These are phyloP conservation scores for Aquilaria malaccensis DNA, from an alignment of 345 rosid species.

Conservation along the genomic window DNA sequence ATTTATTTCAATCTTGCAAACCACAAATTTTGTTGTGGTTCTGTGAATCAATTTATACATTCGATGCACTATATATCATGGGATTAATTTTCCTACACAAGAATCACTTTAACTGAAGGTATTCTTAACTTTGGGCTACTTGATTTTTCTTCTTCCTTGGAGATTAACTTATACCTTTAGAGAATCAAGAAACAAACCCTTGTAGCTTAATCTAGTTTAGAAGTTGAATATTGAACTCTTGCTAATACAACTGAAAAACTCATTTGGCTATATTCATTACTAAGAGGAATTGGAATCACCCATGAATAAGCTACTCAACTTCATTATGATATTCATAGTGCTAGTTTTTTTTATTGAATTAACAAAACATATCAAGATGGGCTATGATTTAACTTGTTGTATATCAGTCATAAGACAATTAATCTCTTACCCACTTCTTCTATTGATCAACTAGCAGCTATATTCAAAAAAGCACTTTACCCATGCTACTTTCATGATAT, in stretches of 20 bases:
- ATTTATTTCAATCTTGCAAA: neutral
- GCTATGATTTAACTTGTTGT: neutral
- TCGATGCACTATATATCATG: neutral
- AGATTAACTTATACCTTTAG: conserved; percentile 1
- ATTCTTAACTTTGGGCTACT: neutral
- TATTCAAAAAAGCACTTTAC: too few species aligned
- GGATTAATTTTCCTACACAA: neutral
- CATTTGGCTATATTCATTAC: neutral
- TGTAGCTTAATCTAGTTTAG: neutral
- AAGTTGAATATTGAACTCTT: neutral
- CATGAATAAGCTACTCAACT: neutral
- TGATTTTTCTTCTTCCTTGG: conserved; percentile 3
- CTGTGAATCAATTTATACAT: neutral
- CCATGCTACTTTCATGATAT: too few species aligned
- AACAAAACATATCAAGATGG: conserved; percentile 3
- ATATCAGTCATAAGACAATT: too few species aligned
- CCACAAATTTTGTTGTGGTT: neutral
- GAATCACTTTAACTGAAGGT: neutral
- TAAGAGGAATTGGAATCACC: neutral
- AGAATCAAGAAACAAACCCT: conserved; percentile 7
- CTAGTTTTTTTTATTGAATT: neutral
- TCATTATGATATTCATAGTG: neutral
- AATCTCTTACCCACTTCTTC: too few species aligned
- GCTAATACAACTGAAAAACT: neutral
- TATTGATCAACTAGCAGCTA: too few species aligned